Base-by-base conservation (phyloP, 2,329 filamentous ascomycete species). In the Cordyceps sp. region DNA sequence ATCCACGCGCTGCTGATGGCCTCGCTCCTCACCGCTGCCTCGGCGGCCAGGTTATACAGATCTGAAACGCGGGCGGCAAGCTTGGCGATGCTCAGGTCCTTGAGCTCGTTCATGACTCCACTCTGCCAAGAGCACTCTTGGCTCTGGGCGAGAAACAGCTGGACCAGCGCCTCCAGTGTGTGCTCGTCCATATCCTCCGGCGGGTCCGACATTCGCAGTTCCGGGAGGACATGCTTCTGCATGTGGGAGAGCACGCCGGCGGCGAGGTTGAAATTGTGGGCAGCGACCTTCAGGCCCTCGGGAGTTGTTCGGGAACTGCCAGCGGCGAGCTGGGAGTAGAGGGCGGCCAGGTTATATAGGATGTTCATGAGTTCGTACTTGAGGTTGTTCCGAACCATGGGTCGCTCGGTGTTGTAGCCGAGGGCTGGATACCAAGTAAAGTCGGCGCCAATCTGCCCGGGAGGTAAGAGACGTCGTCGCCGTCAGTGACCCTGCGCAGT, bases 101-200 rank as follows among this genome's bases (percentile, higher is more conserved):
- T 94, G 57, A 93, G 74, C 17, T 78, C 76, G 49, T 94, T 88
- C 61, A 92, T 86, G 36, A 93, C 86, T 1, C 90, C 88, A 52
- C 93, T 96, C 44, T 90, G 80, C 90, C 90, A 98, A 55, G 90
- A 96, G 50, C 86, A 96, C 57, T 98, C 90, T 49, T 98, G 90
- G 19, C 80, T 86, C 51, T 98, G 85, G 1, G 86, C 88, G 9
- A 98, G 66, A 51, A 93, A 73, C 20, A 98, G 65, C 50, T 88
- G 73, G 43, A 81, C 72, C 29, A 96, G 58, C 32, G 82, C 83
- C 45, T 88, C 80, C 30, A 98, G 63, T 0, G 86, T 94, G 46
- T 81, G 70, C 31, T 73, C 68, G 45, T 98, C 90, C 85, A 98
- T 93, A 49, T 98, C 90, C 49, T 96, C 90, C 2, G 90, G 86